These are phyloP conservation scores for Megacollybia marginata DNA, from an alignment of 768 basidiomycete species.

Conservation along the genomic window DNA sequence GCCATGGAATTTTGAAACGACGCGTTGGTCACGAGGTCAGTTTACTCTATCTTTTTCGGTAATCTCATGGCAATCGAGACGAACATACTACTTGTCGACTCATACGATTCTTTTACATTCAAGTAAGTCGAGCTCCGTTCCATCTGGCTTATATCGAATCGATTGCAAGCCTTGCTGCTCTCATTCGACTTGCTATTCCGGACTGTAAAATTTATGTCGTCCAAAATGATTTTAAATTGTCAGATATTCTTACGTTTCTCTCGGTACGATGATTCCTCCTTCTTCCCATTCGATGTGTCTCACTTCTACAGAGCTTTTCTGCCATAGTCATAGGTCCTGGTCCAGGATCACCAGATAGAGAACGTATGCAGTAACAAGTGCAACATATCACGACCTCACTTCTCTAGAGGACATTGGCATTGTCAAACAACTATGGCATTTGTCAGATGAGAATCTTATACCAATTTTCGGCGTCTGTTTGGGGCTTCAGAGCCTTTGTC, in stretches of 20 bases:
- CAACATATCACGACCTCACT: neutral
- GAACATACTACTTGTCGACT: slow-evolving; percentile 65
- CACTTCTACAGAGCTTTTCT: slow-evolving; percentile 38
- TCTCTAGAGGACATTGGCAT: slow-evolving; percentile 25
- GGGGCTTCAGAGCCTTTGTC: slow-evolving; percentile 69
- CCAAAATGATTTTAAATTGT: slow-evolving; percentile 51
- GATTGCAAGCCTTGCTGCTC: slow-evolving; percentile 55
- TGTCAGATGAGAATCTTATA: slow-evolving; percentile 40
- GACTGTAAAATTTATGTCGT: slow-evolving; percentile 59
- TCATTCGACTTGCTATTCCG: slow-evolving; percentile 59
- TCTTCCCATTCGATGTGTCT: too few species aligned
- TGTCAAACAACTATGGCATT: slow-evolving; percentile 63
- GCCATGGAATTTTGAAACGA: neutral
- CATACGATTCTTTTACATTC: slow-evolving; percentile 85
- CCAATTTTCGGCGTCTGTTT: slow-evolving; percentile 83
- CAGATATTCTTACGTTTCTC: slow-evolving; percentile 46
- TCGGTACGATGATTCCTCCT: too few species aligned
- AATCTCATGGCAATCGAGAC: slow-evolving; percentile 7
- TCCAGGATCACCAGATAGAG: slow-evolving; percentile 64
- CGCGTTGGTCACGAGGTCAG: neutral
- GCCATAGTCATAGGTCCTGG: slow-evolving; percentile 74
- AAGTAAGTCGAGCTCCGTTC: slow-evolving; percentile 37
- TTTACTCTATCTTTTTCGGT: neutral
- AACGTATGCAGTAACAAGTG: neutral
- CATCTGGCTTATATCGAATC: neutral